These are phyloP conservation scores for Nepenthes gracilis DNA, from an alignment of 148 eudicot species.

Conservation along the genomic window DNA sequence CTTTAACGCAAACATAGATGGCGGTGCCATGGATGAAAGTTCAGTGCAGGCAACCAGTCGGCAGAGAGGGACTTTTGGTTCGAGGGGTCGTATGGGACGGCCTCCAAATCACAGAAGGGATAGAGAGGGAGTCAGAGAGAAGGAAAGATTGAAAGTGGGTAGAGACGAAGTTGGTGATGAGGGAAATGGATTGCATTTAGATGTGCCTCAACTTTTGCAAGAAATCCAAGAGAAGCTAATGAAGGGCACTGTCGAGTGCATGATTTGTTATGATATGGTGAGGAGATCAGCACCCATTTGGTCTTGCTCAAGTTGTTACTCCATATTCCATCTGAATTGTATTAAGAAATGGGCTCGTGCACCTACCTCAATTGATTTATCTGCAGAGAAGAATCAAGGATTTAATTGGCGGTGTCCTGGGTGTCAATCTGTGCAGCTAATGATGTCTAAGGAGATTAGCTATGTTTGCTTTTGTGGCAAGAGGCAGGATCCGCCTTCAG, in stretches of 20 bases:
- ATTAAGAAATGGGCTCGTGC: slow-evolving; percentile 95
- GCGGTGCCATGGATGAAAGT: slow-evolving; percentile 12
- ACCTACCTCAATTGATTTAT: slow-evolving; percentile 72
- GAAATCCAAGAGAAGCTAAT: slow-evolving; percentile 87
- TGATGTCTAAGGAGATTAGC: slow-evolving; percentile 56
- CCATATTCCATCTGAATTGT: slow-evolving; percentile 80
- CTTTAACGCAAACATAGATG: slow-evolving; percentile 4
- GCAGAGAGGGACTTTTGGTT: slow-evolving; percentile 14
- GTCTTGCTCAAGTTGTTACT: slow-evolving; percentile 85
- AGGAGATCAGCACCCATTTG: slow-evolving; percentile 79
- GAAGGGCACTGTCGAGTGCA: slow-evolving; percentile 81
- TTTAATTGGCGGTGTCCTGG: slow-evolving; percentile 97
- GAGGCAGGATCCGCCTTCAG: slow-evolving; percentile 86
- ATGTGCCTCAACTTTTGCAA: slow-evolving; percentile 75
- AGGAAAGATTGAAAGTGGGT: slow-evolving; percentile 15
- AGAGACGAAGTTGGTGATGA: slow-evolving; percentile 3
- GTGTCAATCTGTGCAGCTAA: slow-evolving; percentile 84
- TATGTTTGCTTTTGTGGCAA: slow-evolving; percentile 93
- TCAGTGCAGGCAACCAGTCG: slow-evolving; percentile 8
- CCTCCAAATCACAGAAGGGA: slow-evolving; percentile 41
- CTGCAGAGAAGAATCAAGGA: slow-evolving; percentile 76
- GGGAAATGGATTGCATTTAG: slow-evolving; percentile 18
- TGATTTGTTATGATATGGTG: slow-evolving; percentile 98
- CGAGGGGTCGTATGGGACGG: slow-evolving; percentile 31
- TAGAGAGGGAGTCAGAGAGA: slow-evolving; percentile 22